Percentiles rank a stretch among this genome's conserved stretches.
Conservation (phyloP, 495 filamentous ascomycete genomes). For the Amphirosellinia nigrospora region DNA sequence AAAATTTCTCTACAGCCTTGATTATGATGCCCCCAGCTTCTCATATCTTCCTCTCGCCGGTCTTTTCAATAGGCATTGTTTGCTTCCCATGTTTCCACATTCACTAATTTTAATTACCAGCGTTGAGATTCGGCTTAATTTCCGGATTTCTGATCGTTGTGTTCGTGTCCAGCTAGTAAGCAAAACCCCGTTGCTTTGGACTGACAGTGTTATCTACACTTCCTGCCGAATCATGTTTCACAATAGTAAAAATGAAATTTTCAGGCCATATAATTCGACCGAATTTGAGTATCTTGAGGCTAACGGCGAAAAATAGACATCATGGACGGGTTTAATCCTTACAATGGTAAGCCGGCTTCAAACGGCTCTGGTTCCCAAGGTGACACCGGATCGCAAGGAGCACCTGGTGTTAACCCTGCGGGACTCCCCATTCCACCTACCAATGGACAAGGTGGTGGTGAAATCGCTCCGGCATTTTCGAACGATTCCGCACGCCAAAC, state of each 20-base stretch:
- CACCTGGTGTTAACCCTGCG: constrained; percentile 35
- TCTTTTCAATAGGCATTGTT: neutral
- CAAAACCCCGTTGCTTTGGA: neutral
- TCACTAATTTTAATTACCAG: neutral
- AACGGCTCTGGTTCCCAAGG: constrained; percentile 41
- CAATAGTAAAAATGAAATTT: neutral
- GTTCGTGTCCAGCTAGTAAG: neutral
- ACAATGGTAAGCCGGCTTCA: constrained; percentile 38
- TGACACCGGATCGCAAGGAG: constrained; percentile 38
- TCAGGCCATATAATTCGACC: too few relatives aligned
- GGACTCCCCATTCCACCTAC: constrained; percentile 35
- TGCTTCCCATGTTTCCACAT: neutral
- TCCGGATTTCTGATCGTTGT: neutral
- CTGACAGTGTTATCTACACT: neutral
- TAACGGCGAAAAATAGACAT: constrained; percentile 19
- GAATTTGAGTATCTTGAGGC: constrained; percentile 23
- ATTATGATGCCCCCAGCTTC: neutral
- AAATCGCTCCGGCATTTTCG: constrained; percentile 33
- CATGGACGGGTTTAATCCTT: constrained; percentile 46
- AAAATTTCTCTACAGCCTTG: too few relatives aligned
- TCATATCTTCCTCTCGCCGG: neutral
- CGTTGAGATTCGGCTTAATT: neutral
- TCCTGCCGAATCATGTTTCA: neutral
- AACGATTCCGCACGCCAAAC: constrained; percentile 43
- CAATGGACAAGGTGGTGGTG: constrained; percentile 36